Evolutionary conservation across 1,284 basidiomycete species (phyloP).

Genomic region (Trichosporon ovoides): DNA sequence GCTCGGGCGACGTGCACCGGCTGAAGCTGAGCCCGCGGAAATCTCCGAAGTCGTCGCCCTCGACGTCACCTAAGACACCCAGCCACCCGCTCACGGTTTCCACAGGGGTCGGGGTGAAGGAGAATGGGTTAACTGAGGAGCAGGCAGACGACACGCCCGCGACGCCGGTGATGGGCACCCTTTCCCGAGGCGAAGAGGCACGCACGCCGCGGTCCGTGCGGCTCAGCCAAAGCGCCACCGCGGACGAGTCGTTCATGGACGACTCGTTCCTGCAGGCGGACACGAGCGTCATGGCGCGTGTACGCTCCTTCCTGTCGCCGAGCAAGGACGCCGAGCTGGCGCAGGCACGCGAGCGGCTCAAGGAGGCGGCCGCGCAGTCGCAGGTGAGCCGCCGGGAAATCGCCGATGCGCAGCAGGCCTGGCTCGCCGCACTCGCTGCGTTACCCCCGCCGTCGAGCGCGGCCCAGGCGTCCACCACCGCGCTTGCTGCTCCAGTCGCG

Average conservation of each 20-base stretch:
- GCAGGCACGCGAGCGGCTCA: slow-evolving; percentile 13
- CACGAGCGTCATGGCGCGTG: not conserved
- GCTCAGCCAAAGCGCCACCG: not conserved
- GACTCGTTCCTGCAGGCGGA: not conserved
- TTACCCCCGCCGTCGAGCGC: not conserved
- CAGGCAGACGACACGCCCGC: no score
- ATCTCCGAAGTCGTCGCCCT: not conserved
- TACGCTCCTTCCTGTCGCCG: not conserved
- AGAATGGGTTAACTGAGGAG: no score
- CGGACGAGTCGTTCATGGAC: not conserved
- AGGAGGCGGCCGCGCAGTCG: slow-evolving; percentile 7
- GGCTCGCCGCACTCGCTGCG: slow-evolving; percentile 13
- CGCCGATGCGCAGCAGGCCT: slow-evolving; percentile 9
- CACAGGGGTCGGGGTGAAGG: no score
- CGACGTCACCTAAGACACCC: not conserved
- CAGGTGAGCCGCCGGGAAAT: slow-evolving; percentile 8
- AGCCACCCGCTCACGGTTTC: no score
- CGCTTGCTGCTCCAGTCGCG: not conserved
- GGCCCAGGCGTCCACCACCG: no score
- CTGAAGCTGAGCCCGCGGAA: not conserved
- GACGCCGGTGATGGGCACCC: not conserved
- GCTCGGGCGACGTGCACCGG: not conserved
- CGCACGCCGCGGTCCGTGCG: slow-evolving; percentile 10
- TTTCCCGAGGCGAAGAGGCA: slow-evolving; percentile 11
- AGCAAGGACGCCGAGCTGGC: slow-evolving; percentile 4